phyloP scores from a whole-genome alignment of 2,329 filamentous ascomycete species.

The Calonectria hawksworthii region DNA sequence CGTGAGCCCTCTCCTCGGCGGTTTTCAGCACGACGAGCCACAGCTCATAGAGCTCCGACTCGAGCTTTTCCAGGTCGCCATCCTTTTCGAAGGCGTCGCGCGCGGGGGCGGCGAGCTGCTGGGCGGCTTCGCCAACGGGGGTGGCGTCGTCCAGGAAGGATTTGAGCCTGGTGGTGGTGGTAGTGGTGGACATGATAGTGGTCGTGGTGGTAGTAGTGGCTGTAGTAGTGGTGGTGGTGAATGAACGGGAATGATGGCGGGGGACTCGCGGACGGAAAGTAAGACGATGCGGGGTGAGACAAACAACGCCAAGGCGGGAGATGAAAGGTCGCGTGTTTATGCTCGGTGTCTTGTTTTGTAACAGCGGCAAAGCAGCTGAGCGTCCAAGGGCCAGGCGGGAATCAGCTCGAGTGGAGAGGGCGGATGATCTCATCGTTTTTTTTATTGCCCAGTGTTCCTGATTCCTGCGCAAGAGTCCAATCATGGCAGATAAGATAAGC shows the following conservation, averaged over 20 bases:
- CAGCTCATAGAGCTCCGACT: conserved; percentile 28
- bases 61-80: conserved; percentile 26
- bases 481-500: conserved; percentile 32
- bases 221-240: not conserved
- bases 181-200: conserved; percentile 20
- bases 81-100: conserved; percentile 28
- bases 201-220: not conserved
- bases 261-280: not conserved
- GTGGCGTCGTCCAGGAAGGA: conserved; percentile 24
- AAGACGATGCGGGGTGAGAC: not conserved
- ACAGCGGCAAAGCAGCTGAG: not conserved
- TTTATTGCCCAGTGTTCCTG: not conserved
- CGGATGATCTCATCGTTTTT: not conserved
- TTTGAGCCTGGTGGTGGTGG: conserved; percentile 14
- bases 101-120: conserved; percentile 24
- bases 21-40: conserved; percentile 35
- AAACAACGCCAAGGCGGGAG: not conserved
- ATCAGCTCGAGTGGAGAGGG: not conserved
- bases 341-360: not conserved
- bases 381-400: not conserved
- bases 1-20: conserved; percentile 38
- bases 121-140: conserved; percentile 28
- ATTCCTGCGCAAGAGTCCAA: conserved; percentile 23
- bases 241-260: not conserved
- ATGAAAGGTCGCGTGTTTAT: not conserved